Evolutionary conservation across 768 basidiomycete species (phyloP), one percentile per base, ranked within the genome.

Genomic region (Hericium rajendrae): DNA sequence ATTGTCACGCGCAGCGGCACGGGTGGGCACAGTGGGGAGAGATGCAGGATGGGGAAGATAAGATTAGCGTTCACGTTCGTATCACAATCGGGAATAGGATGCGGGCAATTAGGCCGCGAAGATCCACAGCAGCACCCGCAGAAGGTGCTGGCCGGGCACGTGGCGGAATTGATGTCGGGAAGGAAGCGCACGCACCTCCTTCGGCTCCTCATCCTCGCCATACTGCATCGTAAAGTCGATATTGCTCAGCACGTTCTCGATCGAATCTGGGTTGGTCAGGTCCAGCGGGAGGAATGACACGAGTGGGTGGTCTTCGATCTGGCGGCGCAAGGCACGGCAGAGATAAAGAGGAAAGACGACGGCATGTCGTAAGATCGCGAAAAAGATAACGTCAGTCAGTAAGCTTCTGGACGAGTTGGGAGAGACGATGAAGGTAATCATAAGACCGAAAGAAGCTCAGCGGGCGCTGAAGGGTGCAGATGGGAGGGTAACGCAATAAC

Each of bases 171-270:
- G 32, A 38, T 6, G 11, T 12, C 51, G 57, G 37, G 16, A 32
- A 18, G 18, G 49, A 32, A 20, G 48, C 56, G 39, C 20, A 60
- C 76, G 57, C 66, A 88, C 90, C 83, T 91, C 91, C 76, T 88
- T 93, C 15, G 95, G 94, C 67, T 99, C 95, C 69, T 99, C 95
- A 58, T 94, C 92, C 74, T 98, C 95, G 38, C 95, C 95, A 66
- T 97, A 99, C 69, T 99, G 97, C 85, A 99, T 94, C 57, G 92
- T 88, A 65, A 92, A 95, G 73, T 99, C 97, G 55, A 99, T 89
- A 69, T 99, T 94, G 68, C 92, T 94, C 58, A 99, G 78, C 10
- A 97, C 85, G 2, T 82, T 85, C 66, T 91, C 90, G 54, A 99
- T 77, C 0, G 93, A 94, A 65, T 97, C 92, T 51, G 93, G 81